Conservation (phyloP, 2,329 filamentous ascomycete species). For the Colletotrichum melonis region DNA sequence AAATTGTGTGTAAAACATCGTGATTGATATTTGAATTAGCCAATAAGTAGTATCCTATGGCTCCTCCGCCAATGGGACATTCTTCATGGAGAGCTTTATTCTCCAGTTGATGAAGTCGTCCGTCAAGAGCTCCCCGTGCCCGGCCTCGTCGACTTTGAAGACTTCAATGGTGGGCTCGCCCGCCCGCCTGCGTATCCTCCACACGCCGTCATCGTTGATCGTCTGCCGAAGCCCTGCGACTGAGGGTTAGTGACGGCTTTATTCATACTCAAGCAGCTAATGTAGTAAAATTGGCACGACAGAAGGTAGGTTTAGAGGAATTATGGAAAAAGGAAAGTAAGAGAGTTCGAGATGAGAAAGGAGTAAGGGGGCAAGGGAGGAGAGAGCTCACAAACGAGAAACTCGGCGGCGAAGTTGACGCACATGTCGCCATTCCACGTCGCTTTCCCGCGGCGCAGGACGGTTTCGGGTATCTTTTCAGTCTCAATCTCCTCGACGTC, state of each 20-base stretch:
- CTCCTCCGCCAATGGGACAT: slow-evolving; percentile 37
- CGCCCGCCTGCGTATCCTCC: slow-evolving; percentile 78
- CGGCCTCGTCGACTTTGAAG: slow-evolving; percentile 77
- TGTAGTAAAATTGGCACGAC: no score
- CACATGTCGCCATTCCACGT: slow-evolving; percentile 94
- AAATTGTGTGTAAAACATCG: no score
- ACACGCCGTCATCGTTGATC: slow-evolving; percentile 79
- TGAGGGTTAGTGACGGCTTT: neutral
- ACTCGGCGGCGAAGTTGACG: slow-evolving; percentile 86
- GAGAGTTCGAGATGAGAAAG: no score
- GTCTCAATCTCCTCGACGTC: slow-evolving; percentile 85
- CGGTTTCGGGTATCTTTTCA: slow-evolving; percentile 79
- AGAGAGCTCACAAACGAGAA: slow-evolving; percentile 76
- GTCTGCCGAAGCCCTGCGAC: slow-evolving; percentile 69
- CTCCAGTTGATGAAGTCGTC: slow-evolving; percentile 83
- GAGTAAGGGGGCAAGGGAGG: no score
- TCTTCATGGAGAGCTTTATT: slow-evolving; percentile 61
- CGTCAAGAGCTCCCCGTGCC: slow-evolving; percentile 81
- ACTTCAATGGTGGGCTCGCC: slow-evolving; percentile 77
- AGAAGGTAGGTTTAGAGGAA: neutral
- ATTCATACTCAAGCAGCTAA: neutral
- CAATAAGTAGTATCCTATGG: neutral
- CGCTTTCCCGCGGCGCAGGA: slow-evolving; percentile 72
- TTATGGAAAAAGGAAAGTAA: neutral
- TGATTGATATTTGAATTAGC: no score